A percentile compares a stretch with the other conserved stretches of the same genome.
phyloP scores from a whole-genome alignment of 2,329 filamentous ascomycete species.

The Colletotrichum graminicola region DNA sequence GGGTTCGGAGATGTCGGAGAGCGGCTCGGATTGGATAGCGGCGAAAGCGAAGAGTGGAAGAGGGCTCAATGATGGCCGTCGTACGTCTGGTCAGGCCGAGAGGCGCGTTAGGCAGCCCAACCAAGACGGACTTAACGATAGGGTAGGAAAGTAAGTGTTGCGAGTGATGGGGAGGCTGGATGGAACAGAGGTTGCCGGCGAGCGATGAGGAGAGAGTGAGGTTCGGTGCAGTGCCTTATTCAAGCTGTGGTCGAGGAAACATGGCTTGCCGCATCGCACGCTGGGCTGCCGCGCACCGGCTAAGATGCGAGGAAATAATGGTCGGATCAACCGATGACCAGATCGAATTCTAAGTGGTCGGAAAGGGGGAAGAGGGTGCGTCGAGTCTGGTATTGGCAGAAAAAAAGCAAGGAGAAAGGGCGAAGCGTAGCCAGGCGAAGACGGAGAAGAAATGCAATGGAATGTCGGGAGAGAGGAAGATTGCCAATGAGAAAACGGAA shows the following conservation, averaged over 20 bases:
- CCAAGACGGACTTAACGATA: neutral
- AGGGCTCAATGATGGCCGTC: conserved; percentile 5
- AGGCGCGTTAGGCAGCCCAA: neutral
- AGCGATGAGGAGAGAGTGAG: conserved; percentile 4
- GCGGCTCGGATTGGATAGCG: conserved; percentile 6
- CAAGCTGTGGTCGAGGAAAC: conserved; percentile 34
- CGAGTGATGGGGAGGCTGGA: neutral
- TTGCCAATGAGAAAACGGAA: neutral
- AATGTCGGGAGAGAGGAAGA: conserved; percentile 23
- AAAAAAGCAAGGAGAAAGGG: conserved; percentile 18
- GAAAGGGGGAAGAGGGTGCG: neutral
- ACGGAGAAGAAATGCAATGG: conserved; percentile 2
- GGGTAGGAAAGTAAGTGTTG: neutral
- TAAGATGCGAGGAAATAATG: conserved; percentile 14
- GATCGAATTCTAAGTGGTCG: conserved; percentile 4
- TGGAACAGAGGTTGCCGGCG: conserved; percentile 16
- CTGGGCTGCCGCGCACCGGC: conserved; percentile 25
- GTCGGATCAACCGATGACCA: conserved; percentile 3
- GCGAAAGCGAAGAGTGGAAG: neutral
- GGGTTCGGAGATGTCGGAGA: neutral
- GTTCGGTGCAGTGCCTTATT: conserved; percentile 32
- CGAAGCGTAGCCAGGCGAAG: conserved; percentile 14
- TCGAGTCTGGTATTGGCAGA: neutral
- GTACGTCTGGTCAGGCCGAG: neutral
- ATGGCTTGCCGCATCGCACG: conserved; percentile 39